A percentile compares a stretch with the other conserved stretches of the same genome.
These are phyloP conservation scores for Kwoniella sp. DNA, from an alignment of 768 basidiomycete genomes.

Conservation along the genomic window DNA sequence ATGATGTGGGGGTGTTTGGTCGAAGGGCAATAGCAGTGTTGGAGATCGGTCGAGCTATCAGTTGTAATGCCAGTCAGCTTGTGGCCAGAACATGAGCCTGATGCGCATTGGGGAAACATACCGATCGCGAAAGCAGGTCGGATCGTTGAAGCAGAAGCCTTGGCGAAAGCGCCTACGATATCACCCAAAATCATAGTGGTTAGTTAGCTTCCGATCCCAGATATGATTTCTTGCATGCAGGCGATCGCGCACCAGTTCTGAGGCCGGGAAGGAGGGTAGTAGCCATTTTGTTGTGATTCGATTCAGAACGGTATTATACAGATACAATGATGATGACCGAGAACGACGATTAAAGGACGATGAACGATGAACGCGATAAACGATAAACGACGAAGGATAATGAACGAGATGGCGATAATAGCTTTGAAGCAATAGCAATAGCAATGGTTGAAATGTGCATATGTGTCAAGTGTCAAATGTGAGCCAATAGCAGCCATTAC, in stretches of 20 bases:
- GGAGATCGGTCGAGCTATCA: constrained; percentile 40
- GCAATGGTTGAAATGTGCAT: not conserved
- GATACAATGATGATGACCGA: not conserved
- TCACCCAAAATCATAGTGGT: not conserved
- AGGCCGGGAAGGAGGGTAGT: constrained; percentile 34
- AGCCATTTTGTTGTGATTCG: constrained; percentile 28
- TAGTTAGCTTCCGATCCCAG: not conserved
- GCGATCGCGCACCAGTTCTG: constrained; percentile 26
- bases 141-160: constrained; percentile 25
- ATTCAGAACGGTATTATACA: not conserved
- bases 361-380: not conserved
- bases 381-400: too few species aligned
- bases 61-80: not conserved
- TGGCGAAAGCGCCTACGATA: constrained; percentile 19
- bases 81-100: not conserved
- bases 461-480: not conserved
- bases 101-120: constrained; percentile 14
- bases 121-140: constrained; percentile 33
- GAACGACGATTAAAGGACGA: not conserved
- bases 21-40: constrained; percentile 46
- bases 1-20: constrained; percentile 47
- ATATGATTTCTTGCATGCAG: not conserved
- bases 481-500: constrained; percentile 12
- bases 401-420: too few species aligned
- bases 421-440: too few species aligned